These are phyloP conservation scores for Hyphopichia pseudoburtonii DNA, from an alignment of 1,139 yeast genomes.

Conservation along the genomic window DNA sequence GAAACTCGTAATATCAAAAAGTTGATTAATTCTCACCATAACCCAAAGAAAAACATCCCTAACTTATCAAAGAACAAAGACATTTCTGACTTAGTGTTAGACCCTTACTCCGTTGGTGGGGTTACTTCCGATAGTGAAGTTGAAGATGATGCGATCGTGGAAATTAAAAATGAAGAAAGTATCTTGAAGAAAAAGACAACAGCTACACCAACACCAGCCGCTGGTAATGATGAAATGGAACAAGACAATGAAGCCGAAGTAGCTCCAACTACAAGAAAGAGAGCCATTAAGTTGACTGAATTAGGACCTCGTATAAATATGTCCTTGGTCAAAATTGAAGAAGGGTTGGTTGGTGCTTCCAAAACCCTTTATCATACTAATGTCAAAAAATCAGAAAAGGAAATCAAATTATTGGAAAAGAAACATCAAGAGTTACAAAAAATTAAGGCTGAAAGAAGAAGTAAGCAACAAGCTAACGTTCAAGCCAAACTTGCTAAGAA, in stretches of 20 bases:
- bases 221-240: conserved; percentile 8
- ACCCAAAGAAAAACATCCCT: conserved; percentile 68
- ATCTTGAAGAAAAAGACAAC: conserved; percentile 12
- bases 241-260: conserved; percentile 13
- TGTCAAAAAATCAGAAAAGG: conserved; percentile 60
- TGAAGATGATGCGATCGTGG: conserved; percentile 89
- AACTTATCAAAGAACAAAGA: conserved; percentile 68
- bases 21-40: conserved; percentile 64
- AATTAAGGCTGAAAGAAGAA: conserved; percentile 70
- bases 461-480: conserved; percentile 78
- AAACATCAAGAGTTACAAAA: conserved; percentile 62
- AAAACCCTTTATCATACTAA: conserved; percentile 82
- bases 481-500: conserved; percentile 73
- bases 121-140: conserved; percentile 91
- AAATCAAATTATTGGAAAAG: conserved; percentile 62
- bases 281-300: conserved; percentile 91
- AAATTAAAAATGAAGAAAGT: conserved; percentile 51
- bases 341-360: conserved; percentile 73
- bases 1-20: conserved; percentile 79
- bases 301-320: conserved; percentile 88
- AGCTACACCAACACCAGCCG: conserved; percentile 11
- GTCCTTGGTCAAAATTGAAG: conserved; percentile 82
- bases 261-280: conserved; percentile 52
- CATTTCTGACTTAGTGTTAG: conserved; percentile 80
- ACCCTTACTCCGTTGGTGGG: conserved; percentile 77